Base-by-base conservation (phyloP, 306 rosid species). In the Dalbergia oliveri region DNA sequence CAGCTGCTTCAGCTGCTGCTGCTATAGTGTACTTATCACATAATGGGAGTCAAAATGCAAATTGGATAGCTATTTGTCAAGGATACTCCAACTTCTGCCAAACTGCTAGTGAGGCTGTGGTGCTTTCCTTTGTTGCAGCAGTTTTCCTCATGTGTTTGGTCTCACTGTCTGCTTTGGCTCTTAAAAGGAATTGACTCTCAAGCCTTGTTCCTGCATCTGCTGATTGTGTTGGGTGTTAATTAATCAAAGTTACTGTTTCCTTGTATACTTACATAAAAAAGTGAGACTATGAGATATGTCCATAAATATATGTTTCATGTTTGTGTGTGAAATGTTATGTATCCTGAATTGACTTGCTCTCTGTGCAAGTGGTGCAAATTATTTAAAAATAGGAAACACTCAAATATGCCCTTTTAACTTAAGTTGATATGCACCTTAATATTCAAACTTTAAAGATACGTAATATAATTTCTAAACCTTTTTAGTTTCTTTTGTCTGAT, bases 1-100 rank as follows among this genome's bases (percentile, higher is more conserved):
- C 77, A 5, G 86, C 67, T 8, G 86, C 89, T 7, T 80, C 85
- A 4, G 37, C 85, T 37, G 81, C 84, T 8, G 54, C 89, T 3
- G 89, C 84, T 3, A 75, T 82, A 1, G 60, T 82, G 73, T 87
- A 87, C 78, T 73, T 83, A 53, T 79, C 73, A 58, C 93, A 89
- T 37, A 89, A 89, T 58, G 93, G 93, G 33, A 89, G 88, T 51
- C 2, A 9, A 62, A 70, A 85, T 26, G 70, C 93, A 0, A 89
- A 89, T 51, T 89, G 93, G 93, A 64, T 84, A 5, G 89, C 84
- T 1, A 15, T 85, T 13, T 89, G 88, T 45, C 61, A 49, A 54
- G 81, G 83, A 8, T 87, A 1, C 80, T 34, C 31, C 19, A 44
- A 79, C 85, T 89, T 87, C 67, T 89, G 91, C 74, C 82, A 83